Conservation (phyloP, 805 yeast genomes). For the Barnettozyma botsteinii region DNA sequence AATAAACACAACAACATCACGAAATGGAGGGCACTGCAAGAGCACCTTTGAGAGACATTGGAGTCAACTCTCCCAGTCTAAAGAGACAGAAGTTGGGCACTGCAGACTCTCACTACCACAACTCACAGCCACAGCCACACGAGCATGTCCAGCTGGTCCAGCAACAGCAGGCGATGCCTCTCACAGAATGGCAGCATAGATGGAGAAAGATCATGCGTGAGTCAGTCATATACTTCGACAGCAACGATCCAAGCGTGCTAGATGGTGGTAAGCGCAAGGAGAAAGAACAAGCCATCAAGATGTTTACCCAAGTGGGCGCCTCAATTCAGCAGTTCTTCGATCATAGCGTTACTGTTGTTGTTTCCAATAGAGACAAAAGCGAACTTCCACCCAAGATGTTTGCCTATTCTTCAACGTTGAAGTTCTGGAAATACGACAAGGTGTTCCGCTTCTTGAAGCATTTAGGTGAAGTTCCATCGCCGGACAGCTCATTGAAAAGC, state of each 20-base stretch:
- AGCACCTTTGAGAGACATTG: conserved; percentile 20
- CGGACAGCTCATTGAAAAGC: conserved; percentile 13
- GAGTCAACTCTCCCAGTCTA: conserved; percentile 25
- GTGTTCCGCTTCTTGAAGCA: conserved; percentile 72
- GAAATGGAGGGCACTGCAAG: conserved; percentile 19
- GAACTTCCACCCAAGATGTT: conserved; percentile 52
- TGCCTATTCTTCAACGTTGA: conserved; percentile 26
- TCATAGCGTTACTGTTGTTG: conserved; percentile 60
- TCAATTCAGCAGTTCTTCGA: conserved; percentile 55
- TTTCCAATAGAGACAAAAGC: conserved; percentile 54
- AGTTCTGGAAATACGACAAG: conserved; percentile 86
- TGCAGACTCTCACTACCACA: background rate
- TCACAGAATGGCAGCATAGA: conserved; percentile 51
- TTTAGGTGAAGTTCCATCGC: conserved; percentile 38
- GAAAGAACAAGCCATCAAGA: conserved; percentile 28
- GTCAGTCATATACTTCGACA: conserved; percentile 53
- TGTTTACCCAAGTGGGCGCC: conserved; percentile 41
- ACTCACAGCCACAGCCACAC: background rate
- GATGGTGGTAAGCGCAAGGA: conserved; percentile 26
- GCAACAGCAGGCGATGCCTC: conserved; percentile 15
- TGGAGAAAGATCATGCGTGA: conserved; percentile 56
- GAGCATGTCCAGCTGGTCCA: conserved; percentile 1
- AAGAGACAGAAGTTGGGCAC: conserved; percentile 22
- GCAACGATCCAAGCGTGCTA: conserved; percentile 30
- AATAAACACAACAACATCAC: too few relatives aligned